phyloP scores from a whole-genome alignment of 2,329 filamentous ascomycete species.

The Epichloe baconii region DNA sequence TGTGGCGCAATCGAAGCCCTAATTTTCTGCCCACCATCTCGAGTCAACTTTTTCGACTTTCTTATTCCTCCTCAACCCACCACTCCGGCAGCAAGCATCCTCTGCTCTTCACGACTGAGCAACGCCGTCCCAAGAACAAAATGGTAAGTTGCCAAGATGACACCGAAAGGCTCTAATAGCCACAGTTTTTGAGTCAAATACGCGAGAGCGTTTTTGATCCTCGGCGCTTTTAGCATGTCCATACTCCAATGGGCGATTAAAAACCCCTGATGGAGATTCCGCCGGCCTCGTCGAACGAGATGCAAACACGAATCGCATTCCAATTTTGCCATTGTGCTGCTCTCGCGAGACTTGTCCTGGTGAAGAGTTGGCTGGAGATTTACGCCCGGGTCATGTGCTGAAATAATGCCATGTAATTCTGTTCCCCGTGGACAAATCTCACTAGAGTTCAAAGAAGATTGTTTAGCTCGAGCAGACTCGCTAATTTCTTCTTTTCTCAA shows the following conservation, averaged over 20 bases:
- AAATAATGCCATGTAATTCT: slow-evolving; percentile 35
- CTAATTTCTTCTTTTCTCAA: slow-evolving; percentile 99
- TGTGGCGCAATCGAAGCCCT: slow-evolving; percentile 19
- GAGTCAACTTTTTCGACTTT: slow-evolving; percentile 13
- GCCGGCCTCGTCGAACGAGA: slow-evolving; percentile 13
- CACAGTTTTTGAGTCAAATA: slow-evolving; percentile 24
- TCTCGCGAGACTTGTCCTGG: slow-evolving; percentile 14
- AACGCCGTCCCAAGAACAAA: slow-evolving; percentile 24
- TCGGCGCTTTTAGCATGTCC: slow-evolving; percentile 8
- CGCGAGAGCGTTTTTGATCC: slow-evolving; percentile 21
- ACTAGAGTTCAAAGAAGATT: slow-evolving; percentile 89
- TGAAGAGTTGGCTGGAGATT: slow-evolving; percentile 56
- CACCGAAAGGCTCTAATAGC: slow-evolving; percentile 24
- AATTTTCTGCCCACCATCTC: slow-evolving; percentile 23
- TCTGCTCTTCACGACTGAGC: slow-evolving; percentile 23
- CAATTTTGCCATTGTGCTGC: neutral
- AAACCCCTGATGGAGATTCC: slow-evolving; percentile 21
- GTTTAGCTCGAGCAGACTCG: slow-evolving; percentile 61
- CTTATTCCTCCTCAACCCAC: slow-evolving; percentile 12
- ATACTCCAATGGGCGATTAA: neutral
- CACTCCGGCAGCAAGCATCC: slow-evolving; percentile 18
- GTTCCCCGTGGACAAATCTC: slow-evolving; percentile 34
- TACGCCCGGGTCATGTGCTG: slow-evolving; percentile 29
- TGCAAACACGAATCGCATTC: neutral
- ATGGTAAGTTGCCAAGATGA: slow-evolving; percentile 26